Base-by-base conservation (phyloP, 108 stramenopile genomes). In the Nitzschia putrida region DNA sequence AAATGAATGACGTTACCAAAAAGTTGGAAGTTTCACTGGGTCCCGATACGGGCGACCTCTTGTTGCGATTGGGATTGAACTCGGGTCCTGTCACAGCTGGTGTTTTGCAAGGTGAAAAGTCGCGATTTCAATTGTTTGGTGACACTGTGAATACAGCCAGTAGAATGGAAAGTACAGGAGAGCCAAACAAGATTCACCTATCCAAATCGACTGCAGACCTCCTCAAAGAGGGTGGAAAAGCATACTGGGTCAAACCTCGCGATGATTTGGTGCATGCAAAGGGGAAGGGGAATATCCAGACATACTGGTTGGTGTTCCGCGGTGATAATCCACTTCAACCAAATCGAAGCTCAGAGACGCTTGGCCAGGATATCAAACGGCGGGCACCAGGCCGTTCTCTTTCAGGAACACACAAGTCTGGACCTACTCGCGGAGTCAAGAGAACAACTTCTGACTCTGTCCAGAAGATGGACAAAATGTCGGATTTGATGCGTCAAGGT, bases 241-340 rank as follows among this genome's bases (percentile, higher is more conserved):
- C 34, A 42, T 38, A 61, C 26, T 76, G 65, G 63, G 34, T 76
- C 18, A 45, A 34, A 29, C 68, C 68, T 34, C 53, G 74, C 0
- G 44, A 34, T 20, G 69, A 70, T 44, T 26, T 52, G 20, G 74
- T 76, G 9, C 61, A 69, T 45, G 74, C 74, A n/a, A 76, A 76
- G 53, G 78, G 78, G 21, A 79, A 79, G 37, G 78, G 78, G n/a
- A 53, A 69, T 16, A 40, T 79, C 7, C 67, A 74, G 55, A 79
- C 78, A 21, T 79, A 49, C 38, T 79, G 78, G 78, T 38, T 79
- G 44, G 61, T 63, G 42, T 21, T 23, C 12, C 61, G 61, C 1
- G 21, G 9, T 2, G 61, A 63, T 0, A 40, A 40, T 25, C 13
- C 44, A 2, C n/a, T 63, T 0, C 44, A 44, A 47, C 38, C 61